phyloP scores from a whole-genome alignment of 768 basidiomycete genomes.

The Chalciporus pseudorubinellus region DNA sequence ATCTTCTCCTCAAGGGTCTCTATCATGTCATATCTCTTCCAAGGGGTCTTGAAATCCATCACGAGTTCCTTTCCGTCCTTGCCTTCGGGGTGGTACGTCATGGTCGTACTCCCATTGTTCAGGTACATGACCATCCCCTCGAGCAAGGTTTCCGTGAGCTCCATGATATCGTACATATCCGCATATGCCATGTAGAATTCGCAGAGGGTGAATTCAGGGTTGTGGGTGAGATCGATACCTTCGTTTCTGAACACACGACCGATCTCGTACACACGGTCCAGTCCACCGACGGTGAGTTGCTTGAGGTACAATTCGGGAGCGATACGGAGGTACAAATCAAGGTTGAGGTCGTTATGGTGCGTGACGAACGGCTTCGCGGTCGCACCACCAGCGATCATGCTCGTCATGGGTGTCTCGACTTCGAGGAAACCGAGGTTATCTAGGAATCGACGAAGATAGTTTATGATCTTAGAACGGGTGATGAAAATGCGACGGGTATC shows the following conservation, averaged over 20 bases:
- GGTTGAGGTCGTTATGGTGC: slow-evolving; percentile 96
- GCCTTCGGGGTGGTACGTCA: slow-evolving; percentile 91
- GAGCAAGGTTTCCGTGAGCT: slow-evolving; percentile 87
- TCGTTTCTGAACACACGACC: slow-evolving; percentile 98
- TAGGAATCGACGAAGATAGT: slow-evolving; percentile 89
- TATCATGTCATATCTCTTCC: slow-evolving; percentile 99
- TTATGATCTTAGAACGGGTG: slow-evolving; percentile 85
- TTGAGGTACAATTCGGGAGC: slow-evolving; percentile 98
- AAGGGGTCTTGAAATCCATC: slow-evolving; percentile 89
- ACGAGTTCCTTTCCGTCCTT: slow-evolving; percentile 74
- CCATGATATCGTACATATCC: slow-evolving; percentile 99
- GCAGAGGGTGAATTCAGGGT: slow-evolving; percentile 99
- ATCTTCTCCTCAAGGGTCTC: slow-evolving; percentile 93
- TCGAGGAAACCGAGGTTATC: slow-evolving; percentile 94
- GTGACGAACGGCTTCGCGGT: slow-evolving; percentile 99
- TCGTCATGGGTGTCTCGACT: slow-evolving; percentile 98
- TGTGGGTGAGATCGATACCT: slow-evolving; percentile 97
- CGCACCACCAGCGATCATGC: slow-evolving; percentile 93
- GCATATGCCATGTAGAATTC: slow-evolving; percentile 99
- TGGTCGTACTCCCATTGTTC: slow-evolving; percentile 73
- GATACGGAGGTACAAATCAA: slow-evolving; percentile 95
- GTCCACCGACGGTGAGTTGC: slow-evolving; percentile 93
- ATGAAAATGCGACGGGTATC: slow-evolving; percentile 88
- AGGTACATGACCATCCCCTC: slow-evolving; percentile 89
- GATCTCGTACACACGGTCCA: slow-evolving; percentile 98